Percentiles rank a stretch among this genome's conserved stretches.
Conservation (phyloP, 2,329 filamentous ascomycete species). For the Colletotrichum graminicola region DNA sequence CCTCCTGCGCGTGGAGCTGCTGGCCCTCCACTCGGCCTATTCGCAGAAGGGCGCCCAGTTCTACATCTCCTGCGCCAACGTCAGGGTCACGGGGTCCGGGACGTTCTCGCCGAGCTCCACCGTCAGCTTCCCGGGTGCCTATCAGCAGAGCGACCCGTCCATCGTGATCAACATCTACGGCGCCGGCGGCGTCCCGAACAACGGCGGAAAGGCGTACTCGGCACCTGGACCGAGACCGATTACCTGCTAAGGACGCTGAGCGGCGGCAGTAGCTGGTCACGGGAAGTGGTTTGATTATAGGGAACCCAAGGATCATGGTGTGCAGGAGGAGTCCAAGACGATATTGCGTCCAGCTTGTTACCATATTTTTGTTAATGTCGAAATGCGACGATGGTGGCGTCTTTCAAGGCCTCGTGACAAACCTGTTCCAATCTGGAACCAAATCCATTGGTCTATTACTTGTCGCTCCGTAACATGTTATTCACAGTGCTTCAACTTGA, state of each 20-base stretch:
- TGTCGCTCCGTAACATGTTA: too few species aligned
- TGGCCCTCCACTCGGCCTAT: constrained; percentile 64
- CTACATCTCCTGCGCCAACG: constrained; percentile 68
- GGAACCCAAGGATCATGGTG: too few species aligned
- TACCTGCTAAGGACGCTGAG: constrained; percentile 45
- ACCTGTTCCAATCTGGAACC: too few species aligned
- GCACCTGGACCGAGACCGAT: constrained; percentile 54
- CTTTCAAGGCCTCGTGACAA: too few species aligned
- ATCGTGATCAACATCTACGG: constrained; percentile 64
- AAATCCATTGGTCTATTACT: too few species aligned
- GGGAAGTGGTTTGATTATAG: too few species aligned
- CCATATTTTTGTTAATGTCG: too few species aligned
- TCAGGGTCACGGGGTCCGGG: constrained; percentile 63
- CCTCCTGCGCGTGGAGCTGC: constrained; percentile 66
- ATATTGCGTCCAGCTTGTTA: too few species aligned
- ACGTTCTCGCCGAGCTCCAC: constrained; percentile 52
- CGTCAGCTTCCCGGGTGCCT: constrained; percentile 61
- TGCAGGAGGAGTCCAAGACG: too few species aligned
- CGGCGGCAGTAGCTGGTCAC: too few species aligned
- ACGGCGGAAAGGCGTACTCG: constrained; percentile 55
- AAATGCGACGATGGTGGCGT: too few species aligned
- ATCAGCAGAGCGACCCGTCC: constrained; percentile 57
- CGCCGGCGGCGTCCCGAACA: constrained; percentile 55
- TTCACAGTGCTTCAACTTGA: too few species aligned
- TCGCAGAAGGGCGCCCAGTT: constrained; percentile 61